Evolutionary conservation across 2,329 filamentous ascomycete species (phyloP).

Genomic region (Didymella keratinophila): DNA sequence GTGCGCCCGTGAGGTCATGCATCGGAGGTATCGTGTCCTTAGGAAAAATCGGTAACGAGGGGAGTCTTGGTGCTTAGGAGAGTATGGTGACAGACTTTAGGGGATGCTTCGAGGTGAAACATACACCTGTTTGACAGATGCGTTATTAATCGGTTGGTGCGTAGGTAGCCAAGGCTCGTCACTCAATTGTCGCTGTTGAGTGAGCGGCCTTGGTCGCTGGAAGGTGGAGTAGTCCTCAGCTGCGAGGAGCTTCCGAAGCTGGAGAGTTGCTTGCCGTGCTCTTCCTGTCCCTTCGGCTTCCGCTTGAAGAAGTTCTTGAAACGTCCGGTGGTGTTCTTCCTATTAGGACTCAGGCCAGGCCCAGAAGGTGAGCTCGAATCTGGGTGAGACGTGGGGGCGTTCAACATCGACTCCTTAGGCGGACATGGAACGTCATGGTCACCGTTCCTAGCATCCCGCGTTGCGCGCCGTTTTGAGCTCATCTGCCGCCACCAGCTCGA

Average conservation of each 20-base stretch:
- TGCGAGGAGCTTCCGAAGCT: constrained; percentile 48
- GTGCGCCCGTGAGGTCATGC: constrained; percentile 24
- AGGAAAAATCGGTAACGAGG: constrained; percentile 15
- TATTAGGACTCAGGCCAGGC: constrained; percentile 35
- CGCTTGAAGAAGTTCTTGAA: constrained; percentile 49
- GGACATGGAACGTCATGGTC: constrained; percentile 35
- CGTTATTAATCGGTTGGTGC: background rate
- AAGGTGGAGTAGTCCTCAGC: constrained; percentile 42
- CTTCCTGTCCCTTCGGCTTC: constrained; percentile 39
- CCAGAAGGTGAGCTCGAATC: constrained; percentile 20
- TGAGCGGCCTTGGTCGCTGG: constrained; percentile 46
- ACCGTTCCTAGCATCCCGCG: constrained; percentile 42
- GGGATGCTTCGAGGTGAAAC: background rate
- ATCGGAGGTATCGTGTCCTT: constrained; percentile 22
- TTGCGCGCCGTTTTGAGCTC: constrained; percentile 38
- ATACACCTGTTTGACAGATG: background rate
- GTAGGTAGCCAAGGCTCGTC: background rate
- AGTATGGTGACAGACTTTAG: background rate
- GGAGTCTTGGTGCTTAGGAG: constrained; percentile 9
- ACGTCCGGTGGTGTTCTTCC: constrained; percentile 42
- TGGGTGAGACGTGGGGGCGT: constrained; percentile 32
- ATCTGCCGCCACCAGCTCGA: constrained; percentile 48
- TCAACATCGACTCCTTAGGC: constrained; percentile 38
- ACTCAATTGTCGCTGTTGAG: constrained; percentile 48
- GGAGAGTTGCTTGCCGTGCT: constrained; percentile 46